Base-by-base conservation (phyloP, 129 eudicot genomes). In the Artemisia tridentata region DNA sequence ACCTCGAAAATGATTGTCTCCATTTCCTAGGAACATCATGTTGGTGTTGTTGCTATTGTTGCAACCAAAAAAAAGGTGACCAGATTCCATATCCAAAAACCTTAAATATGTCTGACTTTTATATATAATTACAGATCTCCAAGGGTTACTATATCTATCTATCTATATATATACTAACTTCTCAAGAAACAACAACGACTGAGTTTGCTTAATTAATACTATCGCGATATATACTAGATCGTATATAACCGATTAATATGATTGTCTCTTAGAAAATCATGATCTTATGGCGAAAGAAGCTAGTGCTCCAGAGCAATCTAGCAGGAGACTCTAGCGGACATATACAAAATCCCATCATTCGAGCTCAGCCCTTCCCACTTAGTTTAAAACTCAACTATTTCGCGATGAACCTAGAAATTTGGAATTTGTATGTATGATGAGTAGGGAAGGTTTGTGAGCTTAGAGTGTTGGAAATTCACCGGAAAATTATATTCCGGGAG, bases 201-300 rank as follows among this genome's bases (percentile, higher is more conserved):
- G 72, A 59, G 67, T 55, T 61, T n/a, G 25, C 51, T 38, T 38
- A 38, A 31, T 58, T 25, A 43, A 50, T 31, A 60, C 63, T 11
- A 19, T 48, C 51, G 47, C 54, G 51, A 79, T 41, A 38, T 67
- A 73, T 50, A 21, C 17, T 56, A 25, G 10, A 45, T 16, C 11
- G 54, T 56, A 45, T 57, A 60, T 27, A 66, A 75, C 61, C 15
- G 54, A 61, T 8, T 3, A 51, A 68, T 16, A 70, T 65, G 21
- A 75, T 56, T 54, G 51, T 54, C 59, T 73, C 67, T 81, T 83
- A 90, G 85, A 87, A 90, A 31, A 90, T 79, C 97, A 85, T 90
- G 80, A 90, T 75, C 97, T 90, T 90, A 67, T 90, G 97, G 85
- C 97, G 97, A 82, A 90, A 90, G 95, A 90, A 90, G 79, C 97